These are phyloP conservation scores for Ceratocystis papillata DNA, from an alignment of 2,329 filamentous ascomycete species.

Conservation along the genomic window DNA sequence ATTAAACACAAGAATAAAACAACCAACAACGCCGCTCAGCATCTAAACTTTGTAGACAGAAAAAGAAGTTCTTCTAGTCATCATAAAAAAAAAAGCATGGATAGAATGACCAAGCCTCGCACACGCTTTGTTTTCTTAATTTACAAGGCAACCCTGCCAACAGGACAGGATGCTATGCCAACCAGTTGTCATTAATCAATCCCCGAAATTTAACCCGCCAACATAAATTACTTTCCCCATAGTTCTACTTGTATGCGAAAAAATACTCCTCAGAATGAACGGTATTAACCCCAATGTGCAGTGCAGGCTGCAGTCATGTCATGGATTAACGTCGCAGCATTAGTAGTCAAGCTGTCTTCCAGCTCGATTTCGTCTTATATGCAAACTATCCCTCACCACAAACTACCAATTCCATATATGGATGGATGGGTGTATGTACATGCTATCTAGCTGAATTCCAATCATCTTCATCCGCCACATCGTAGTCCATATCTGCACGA, in stretches of 20 bases:
- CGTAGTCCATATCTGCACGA: slow-evolving; percentile 42
- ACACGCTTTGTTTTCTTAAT: not conserved
- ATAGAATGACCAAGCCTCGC: not conserved
- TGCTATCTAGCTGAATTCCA: slow-evolving; percentile 31
- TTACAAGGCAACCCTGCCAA: not conserved
- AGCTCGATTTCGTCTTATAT: too few species aligned
- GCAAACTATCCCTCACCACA: not conserved
- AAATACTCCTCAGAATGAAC: too few species aligned
- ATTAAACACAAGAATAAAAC: slow-evolving; percentile 1
- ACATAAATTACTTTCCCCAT: not conserved
- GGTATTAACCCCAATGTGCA: too few species aligned
- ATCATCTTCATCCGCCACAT: slow-evolving; percentile 42
- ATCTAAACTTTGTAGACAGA: not conserved
- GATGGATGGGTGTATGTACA: not conserved
- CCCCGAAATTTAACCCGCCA: not conserved
- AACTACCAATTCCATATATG: not conserved
- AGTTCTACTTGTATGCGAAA: not conserved
- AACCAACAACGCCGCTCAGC: not conserved
- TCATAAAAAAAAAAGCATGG: not conserved
- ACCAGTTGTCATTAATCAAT: not conserved
- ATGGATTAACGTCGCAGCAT: too few species aligned
- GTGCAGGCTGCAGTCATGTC: too few species aligned
- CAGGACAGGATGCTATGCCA: not conserved
- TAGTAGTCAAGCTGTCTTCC: too few species aligned
- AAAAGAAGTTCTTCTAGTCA: not conserved